Percentiles rank a stretch among this genome's conserved stretches.
phyloP scores from a whole-genome alignment of 2,329 filamentous ascomycete genomes.

The Fusarium haematococcum region DNA sequence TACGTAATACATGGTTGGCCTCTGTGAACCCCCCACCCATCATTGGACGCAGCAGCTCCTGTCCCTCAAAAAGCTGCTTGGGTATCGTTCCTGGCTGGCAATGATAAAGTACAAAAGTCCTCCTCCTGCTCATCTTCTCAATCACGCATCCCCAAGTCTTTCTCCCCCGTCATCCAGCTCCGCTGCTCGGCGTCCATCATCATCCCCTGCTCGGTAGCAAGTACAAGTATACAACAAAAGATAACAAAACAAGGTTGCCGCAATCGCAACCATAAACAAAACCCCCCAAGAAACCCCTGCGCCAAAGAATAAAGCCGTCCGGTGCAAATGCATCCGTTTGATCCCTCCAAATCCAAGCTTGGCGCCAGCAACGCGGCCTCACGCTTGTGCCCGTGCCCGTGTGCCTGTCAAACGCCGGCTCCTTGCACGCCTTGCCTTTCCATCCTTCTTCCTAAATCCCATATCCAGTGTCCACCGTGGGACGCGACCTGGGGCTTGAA shows the following conservation, averaged over 20 bases:
- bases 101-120: conserved; percentile 44
- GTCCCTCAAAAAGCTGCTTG: conserved; percentile 35
- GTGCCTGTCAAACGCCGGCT: conserved; percentile 42
- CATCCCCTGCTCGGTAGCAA: conserved; percentile 14
- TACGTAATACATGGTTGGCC: background rate
- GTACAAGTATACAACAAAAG: conserved; percentile 37
- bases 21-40: conserved; percentile 4
- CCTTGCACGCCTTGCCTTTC: conserved; percentile 37
- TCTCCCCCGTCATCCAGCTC: conserved; percentile 20
- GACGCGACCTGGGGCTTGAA: background rate
- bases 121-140: conserved; percentile 15
- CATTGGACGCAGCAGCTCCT: conserved; percentile 33
- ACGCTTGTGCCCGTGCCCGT: conserved; percentile 19
- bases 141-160: background rate
- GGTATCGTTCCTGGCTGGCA: conserved; percentile 44
- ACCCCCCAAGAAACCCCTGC: conserved; percentile 29
- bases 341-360: conserved; percentile 25
- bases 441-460: conserved; percentile 9
- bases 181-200: conserved; percentile 11
- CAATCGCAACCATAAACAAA: conserved; percentile 13
- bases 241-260: conserved; percentile 8
- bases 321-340: conserved; percentile 38
- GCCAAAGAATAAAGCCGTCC: conserved; percentile 43
- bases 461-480: conserved; percentile 5
- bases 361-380: conserved; percentile 18